Percentiles rank a stretch among this genome's conserved stretches.
Evolutionary conservation across 2,329 filamentous ascomycete species (phyloP).

Genomic region (Exophiala alcalophila): DNA sequence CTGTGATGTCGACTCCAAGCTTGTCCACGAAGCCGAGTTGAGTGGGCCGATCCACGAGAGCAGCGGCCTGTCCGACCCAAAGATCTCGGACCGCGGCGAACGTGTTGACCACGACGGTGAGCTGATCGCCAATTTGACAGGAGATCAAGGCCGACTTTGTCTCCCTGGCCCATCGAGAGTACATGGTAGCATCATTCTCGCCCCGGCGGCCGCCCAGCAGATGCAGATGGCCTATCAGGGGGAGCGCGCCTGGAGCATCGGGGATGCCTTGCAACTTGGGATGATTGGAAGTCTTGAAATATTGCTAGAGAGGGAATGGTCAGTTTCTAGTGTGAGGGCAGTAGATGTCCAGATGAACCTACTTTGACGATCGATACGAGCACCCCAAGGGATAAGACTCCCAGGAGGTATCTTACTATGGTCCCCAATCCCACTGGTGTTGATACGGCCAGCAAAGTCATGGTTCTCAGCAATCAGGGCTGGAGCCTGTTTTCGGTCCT

Average conservation of each 20-base stretch:
- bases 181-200: slow-evolving; percentile 4
- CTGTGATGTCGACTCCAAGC: slow-evolving; percentile 10
- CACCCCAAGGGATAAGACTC: no score
- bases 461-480: no score
- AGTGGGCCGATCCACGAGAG: slow-evolving; percentile 6
- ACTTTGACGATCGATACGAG: no score
- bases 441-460: no score
- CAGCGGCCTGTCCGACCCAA: background rate
- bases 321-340: no score
- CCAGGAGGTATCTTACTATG: no score
- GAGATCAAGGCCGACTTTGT: background rate
- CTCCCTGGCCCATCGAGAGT: slow-evolving; percentile 3
- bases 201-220: slow-evolving; percentile 2
- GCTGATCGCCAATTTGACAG: slow-evolving; percentile 4
- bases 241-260: slow-evolving; percentile 1
- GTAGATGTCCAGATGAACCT: no score
- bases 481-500: no score
- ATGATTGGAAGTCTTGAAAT: no score
- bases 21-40: slow-evolving; percentile 13
- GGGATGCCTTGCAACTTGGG: background rate
- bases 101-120: slow-evolving; percentile 6
- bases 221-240: slow-evolving; percentile 8
- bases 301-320: no score
- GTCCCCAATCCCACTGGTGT: no score
- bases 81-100: slow-evolving; percentile 6